Base-by-base conservation (phyloP, 441 rosid genomes). In the Pelargonium fulgidum region DNA sequence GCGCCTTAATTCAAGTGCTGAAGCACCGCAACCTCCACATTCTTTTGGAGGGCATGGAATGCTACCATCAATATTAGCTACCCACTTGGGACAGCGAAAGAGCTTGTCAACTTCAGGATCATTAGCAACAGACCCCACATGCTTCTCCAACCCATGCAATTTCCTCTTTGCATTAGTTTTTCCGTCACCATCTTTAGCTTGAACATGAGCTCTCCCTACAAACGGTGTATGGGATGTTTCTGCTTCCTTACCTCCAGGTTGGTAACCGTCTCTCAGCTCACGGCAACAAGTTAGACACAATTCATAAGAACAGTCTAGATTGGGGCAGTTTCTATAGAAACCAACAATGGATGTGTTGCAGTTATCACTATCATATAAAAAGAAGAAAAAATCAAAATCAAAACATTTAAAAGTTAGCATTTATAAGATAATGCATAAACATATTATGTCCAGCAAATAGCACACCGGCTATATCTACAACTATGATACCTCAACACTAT, bases 11-110 rank as follows among this genome's bases (percentile, higher is more conserved):
- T 66, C 77, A 70, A 82, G 82, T 36, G 72, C 67, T 58, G 71
- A 74, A 45, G 64, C 50, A 19, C 82, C 84, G 61, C 86, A 82
- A 56, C 86, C 86, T 61, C 88, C 88, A 61, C 47, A 42, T 47
- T 50, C 70, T 66, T 77, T 74, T 4, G 85, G 85, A 64, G 86
- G 88, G 69, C 86, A 82, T 48, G 75, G 78, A 67, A 82, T 76
- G 62, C 76, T 68, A 65, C 82, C 79, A 70, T 82, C 78, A 58
- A 67, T 73, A 61, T 64, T 64, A 7, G 75, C 76, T 62, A 72
- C 72, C 86, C 80, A 80, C 64, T 76, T 78, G 24, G 67, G 66
- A 72, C 70, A 62, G 14, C 26, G 13, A 33, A 3, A 29, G 5
- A 65, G 56, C 26, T 52, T 52, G 41, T 63, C 58, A 44, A 66